These are phyloP conservation scores for Fistulina hepatica DNA, from an alignment of 1,284 basidiomycete species.

Conservation along the genomic window DNA sequence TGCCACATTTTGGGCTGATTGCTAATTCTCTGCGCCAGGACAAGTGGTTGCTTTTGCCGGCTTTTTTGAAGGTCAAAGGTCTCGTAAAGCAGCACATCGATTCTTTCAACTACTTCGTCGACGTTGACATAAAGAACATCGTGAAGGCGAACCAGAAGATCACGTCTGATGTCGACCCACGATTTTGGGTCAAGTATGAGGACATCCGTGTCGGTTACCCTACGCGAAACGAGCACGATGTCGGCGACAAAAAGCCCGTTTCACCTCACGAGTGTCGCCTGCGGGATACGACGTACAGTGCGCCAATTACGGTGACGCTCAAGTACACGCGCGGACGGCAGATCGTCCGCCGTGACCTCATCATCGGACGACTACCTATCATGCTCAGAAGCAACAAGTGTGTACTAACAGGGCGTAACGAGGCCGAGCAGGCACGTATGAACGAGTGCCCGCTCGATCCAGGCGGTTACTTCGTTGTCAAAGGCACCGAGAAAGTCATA, in stretches of 20 bases:
- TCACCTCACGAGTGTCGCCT: slow-evolving; percentile 98
- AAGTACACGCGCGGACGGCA: slow-evolving; percentile 92
- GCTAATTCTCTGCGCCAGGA: slow-evolving; percentile 43
- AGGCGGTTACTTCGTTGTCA: slow-evolving; percentile 98
- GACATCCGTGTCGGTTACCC: slow-evolving; percentile 92
- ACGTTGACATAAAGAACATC: slow-evolving; percentile 95
- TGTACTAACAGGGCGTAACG: slow-evolving; percentile 69
- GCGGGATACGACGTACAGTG: slow-evolving; percentile 93
- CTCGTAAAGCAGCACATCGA: slow-evolving; percentile 99
- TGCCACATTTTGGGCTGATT: not conserved
- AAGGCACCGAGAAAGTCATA: slow-evolving; percentile 99
- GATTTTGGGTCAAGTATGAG: slow-evolving; percentile 95
- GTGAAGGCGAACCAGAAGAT: slow-evolving; percentile 89
- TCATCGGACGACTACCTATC: slow-evolving; percentile 90
- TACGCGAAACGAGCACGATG: slow-evolving; percentile 75
- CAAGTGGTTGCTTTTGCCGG: slow-evolving; percentile 94
- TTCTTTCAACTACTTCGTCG: slow-evolving; percentile 99
- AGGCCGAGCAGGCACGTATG: slow-evolving; percentile 83
- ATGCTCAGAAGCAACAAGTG: slow-evolving; percentile 97
- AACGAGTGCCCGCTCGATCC: slow-evolving; percentile 97
- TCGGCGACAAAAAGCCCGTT: slow-evolving; percentile 66
- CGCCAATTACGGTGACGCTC: slow-evolving; percentile 90
- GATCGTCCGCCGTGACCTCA: slow-evolving; percentile 80
- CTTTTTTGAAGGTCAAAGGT: slow-evolving; percentile 92
- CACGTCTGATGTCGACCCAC: slow-evolving; percentile 93